Evolutionary conservation across 148 eudicot genomes (phyloP), one percentile per base, ranked within the genome.

Genomic region (Amaranthus palmeri): DNA sequence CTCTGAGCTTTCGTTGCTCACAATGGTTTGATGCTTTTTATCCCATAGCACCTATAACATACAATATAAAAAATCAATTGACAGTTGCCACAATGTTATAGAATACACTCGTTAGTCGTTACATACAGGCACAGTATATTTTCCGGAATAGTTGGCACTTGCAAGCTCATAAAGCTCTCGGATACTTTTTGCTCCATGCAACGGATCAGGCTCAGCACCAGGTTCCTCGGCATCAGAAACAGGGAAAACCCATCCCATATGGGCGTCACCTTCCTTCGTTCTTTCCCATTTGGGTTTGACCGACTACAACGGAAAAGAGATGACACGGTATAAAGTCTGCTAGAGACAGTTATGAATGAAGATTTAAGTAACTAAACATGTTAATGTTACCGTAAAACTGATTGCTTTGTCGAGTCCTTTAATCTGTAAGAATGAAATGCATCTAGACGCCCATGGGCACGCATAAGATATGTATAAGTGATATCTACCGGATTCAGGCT

Each of bases 171-270:
- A 93, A 61, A 93, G 78, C 42, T 84, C 87, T 80, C 98, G 79
- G 50, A 88, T 78, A 68, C 77, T 87, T 69, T 82, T 91, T 47
- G 96, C 88, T 71, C 97, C 92, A 82, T 91, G 82, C 55, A 89
- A 72, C 10, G 71, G 71, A 74, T 93, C 98, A 48, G 83, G 85
- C 64, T 79, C 84, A 65, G 90, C 96, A 70, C 87, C 98, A 18
- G 86, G 77, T 78, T 91, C 97, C 78, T 89, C 97, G 10, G 69
- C 56, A 79, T 84, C 84, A 17, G 92, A 85, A 62, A 72, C 75
- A 44, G 98, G 88, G 81, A 93, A 93, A 67, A 91, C 85, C 98
- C 98, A 93, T 78, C 98, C 98, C 84, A 81, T 85, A 80, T 91
- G 97, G 43, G 83, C 87, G 74, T 93, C 98, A 5, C 76, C 80